phyloP scores from a whole-genome alignment of 2,329 filamentous ascomycete species.

The Conoideocrella luteorostrata region DNA sequence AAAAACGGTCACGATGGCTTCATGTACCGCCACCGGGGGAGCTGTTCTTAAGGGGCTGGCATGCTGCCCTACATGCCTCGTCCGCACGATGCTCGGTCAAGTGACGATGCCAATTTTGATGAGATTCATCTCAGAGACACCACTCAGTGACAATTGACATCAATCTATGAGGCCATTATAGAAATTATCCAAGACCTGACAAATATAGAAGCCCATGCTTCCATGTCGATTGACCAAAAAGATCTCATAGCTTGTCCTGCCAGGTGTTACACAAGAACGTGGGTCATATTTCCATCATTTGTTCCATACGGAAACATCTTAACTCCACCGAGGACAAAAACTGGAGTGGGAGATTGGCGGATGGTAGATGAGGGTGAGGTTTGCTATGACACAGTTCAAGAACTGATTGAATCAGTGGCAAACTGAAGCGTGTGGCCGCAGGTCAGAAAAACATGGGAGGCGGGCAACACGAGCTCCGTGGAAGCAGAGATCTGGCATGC shows the following conservation, averaged over 20 bases:
- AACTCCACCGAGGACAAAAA: neutral
- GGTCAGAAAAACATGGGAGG: constrained; percentile 4
- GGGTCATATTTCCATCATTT: neutral
- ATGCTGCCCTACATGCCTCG: constrained; percentile 13
- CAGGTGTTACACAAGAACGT: constrained; percentile 4
- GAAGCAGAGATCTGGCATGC: constrained; percentile 11
- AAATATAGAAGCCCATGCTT: too few species aligned
- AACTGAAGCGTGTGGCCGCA: neutral
- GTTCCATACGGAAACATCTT: neutral
- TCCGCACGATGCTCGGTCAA: constrained; percentile 7
- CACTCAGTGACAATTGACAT: neutral
- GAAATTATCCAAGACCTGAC: too few species aligned
- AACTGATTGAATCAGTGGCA: neutral
- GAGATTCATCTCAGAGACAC: constrained; percentile 9
- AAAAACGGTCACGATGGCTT: constrained; percentile 15
- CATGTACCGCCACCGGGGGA: constrained; percentile 7
- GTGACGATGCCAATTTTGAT: constrained; percentile 8
- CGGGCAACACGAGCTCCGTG: neutral
- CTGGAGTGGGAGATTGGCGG: neutral
- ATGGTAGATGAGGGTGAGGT: neutral
- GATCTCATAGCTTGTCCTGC: neutral
- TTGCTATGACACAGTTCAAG: neutral
- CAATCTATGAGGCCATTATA: neutral
- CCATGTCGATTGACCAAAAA: too few species aligned
- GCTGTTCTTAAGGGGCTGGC: constrained; percentile 9